phyloP scores from a whole-genome alignment of 208 protist species.

The Trichomonas tenax region DNA sequence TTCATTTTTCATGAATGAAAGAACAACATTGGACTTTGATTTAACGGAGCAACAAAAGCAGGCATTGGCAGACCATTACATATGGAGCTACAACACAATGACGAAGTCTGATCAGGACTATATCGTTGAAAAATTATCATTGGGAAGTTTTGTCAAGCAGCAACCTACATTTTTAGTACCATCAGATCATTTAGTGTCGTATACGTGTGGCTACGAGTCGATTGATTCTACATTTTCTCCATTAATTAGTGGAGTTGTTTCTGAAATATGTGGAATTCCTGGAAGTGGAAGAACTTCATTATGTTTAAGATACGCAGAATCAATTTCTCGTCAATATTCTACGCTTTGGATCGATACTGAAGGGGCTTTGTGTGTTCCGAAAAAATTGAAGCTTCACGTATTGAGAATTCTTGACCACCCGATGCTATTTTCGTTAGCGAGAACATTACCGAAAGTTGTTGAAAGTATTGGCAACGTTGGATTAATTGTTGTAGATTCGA shows the following conservation, averaged over 20 bases:
- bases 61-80: neutral
- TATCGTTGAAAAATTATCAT: neutral
- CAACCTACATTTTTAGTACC: neutral
- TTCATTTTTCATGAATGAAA: neutral
- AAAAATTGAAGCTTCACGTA: neutral
- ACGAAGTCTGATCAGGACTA: neutral
- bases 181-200: neutral
- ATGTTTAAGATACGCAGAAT: neutral
- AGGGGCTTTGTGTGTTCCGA: neutral
- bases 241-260: neutral
- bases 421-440: neutral
- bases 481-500: neutral
- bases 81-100: neutral
- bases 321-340: neutral
- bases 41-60: neutral
- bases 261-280: neutral
- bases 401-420: neutral
- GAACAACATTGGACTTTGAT: neutral
- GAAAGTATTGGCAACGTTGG: neutral
- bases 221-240: neutral
- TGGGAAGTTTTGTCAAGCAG: neutral
- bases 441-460: neutral
- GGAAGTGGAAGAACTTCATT: neutral
- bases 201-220: neutral
- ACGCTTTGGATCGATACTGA: conserved; percentile 16